Percentiles rank a stretch among this genome's conserved stretches.
phyloP scores from a whole-genome alignment of 306 rosid species.

The Cicer bijugum region DNA sequence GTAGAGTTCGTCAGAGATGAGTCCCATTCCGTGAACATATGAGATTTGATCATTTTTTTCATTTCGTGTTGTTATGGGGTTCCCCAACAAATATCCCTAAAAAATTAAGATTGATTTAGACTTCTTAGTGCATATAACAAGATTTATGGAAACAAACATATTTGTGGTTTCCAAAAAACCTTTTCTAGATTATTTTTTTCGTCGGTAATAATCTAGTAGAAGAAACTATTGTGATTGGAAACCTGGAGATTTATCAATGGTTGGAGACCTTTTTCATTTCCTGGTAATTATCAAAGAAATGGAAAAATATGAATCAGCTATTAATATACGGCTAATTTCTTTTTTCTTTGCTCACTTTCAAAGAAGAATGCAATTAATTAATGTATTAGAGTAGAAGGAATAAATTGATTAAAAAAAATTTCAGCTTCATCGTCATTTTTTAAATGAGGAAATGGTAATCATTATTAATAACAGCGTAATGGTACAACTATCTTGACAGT shows the following conservation, averaged over 20 bases:
- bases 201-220: not conserved
- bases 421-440: not conserved
- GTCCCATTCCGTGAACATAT: slow-evolving; percentile 66
- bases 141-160: not conserved
- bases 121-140: slow-evolving; percentile 5
- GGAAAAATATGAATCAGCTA: not conserved
- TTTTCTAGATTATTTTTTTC: not conserved
- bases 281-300: slow-evolving; percentile 45
- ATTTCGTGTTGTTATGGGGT: slow-evolving; percentile 28
- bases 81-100: slow-evolving; percentile 75
- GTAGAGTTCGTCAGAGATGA: slow-evolving; percentile 68
- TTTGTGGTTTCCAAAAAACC: not conserved
- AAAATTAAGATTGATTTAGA: not conserved
- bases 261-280: slow-evolving; percentile 51
- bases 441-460: too few species aligned
- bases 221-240: not conserved
- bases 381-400: not conserved
- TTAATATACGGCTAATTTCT: too few species aligned
- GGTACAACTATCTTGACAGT: too few species aligned
- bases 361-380: not conserved
- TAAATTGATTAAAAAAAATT: not conserved
- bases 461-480: too few species aligned
- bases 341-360: not conserved
- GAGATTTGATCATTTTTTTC: slow-evolving; percentile 31
- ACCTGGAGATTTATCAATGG: slow-evolving; percentile 70